Conservation (phyloP, 805 yeast genomes). For the Osmozyma mogii region DNA sequence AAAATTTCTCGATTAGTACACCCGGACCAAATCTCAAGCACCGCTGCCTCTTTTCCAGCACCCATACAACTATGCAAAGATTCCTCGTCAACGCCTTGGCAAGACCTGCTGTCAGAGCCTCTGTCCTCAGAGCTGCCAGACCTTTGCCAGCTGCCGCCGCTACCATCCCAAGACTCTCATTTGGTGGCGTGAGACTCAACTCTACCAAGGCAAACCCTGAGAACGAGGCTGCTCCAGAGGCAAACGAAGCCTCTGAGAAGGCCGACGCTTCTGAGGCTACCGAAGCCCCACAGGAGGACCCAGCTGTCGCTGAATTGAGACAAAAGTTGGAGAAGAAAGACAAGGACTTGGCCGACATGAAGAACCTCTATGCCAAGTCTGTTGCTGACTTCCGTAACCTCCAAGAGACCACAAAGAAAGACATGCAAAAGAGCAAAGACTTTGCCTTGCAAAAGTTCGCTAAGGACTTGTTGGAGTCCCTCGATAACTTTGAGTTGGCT, state of each 20-base stretch:
- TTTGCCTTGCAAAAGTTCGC: conserved; percentile 91
- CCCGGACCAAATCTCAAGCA: too few relatives aligned
- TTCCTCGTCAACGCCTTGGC: conserved; percentile 6
- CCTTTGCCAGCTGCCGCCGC: conserved; percentile 2
- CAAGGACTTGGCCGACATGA: conserved; percentile 71
- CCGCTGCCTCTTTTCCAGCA: too few relatives aligned
- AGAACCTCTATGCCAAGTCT: conserved; percentile 74
- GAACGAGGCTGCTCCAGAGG: conserved; percentile 3
- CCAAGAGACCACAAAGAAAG: conserved; percentile 85
- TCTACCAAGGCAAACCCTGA: conserved; percentile 7
- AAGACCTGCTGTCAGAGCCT: conserved; percentile 6
- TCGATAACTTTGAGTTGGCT: conserved; percentile 87
- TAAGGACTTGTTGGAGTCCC: conserved; percentile 78
- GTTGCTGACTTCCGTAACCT: conserved; percentile 89
- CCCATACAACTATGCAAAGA: too few relatives aligned
- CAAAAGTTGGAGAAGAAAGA: conserved; percentile 52
- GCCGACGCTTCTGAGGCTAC: conserved; percentile 4
- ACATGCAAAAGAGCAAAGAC: conserved; percentile 78
- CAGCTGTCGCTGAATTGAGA: conserved; percentile 33
- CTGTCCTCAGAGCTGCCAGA: conserved; percentile 5
- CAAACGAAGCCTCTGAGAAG: conserved; percentile 7
- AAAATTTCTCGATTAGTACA: too few relatives aligned
- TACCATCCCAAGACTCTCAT: conserved; percentile 3
- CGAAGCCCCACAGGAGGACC: conserved; percentile 12
- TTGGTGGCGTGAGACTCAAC: conserved; percentile 6